Evolutionary conservation across 805 yeast genomes (phyloP), one percentile per base, ranked within the genome.

Genomic region (Pichia thaimueangensis): DNA sequence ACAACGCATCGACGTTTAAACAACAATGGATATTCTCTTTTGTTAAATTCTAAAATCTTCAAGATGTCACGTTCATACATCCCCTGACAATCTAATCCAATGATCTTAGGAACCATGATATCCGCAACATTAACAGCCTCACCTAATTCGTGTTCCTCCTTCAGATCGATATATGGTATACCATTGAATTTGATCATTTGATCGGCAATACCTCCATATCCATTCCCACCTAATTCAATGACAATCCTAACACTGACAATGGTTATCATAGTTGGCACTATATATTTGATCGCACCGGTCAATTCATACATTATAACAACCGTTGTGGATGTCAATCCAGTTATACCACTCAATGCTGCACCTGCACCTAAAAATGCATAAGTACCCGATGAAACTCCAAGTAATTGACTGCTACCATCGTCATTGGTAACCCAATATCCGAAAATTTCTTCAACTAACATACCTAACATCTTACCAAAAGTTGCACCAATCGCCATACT

Each of bases 401-500:
- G 8, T 35, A 34, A 8, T 9, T 34, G 9, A 9, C 24, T 27
- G n/a, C n/a, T n/a, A n/a, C n/a, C n/a, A n/a, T n/a, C n/a, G 12
- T 34, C 24, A 11, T 44, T 6, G 63, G 48, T 28, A 9, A 15
- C 7, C 6, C 17, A 13, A 16, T 62, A 54, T 3, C 74, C 72
- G 36, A 62, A 60, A 8, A 53, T 34, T 3, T 65, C 49, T 49
- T 85, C 84, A 45, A 86, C 79, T 6, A 83, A 46, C 8, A 87
- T 65, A 5, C 98, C 97, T 11, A 93, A 54, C 0, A 89, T 82
- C 40, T 97, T 71, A 7, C 98, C 98, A 62, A 86, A 84, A 0
- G 95, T 78, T 0, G 97, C 97, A 19, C 98, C 98, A 1, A 88
- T 84, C 0, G 96, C 89, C 95, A 93, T 86, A 2, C 96, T 85